Evolutionary conservation across 768 basidiomycete species (phyloP).

Genomic region (Naganishia onofrii): DNA sequence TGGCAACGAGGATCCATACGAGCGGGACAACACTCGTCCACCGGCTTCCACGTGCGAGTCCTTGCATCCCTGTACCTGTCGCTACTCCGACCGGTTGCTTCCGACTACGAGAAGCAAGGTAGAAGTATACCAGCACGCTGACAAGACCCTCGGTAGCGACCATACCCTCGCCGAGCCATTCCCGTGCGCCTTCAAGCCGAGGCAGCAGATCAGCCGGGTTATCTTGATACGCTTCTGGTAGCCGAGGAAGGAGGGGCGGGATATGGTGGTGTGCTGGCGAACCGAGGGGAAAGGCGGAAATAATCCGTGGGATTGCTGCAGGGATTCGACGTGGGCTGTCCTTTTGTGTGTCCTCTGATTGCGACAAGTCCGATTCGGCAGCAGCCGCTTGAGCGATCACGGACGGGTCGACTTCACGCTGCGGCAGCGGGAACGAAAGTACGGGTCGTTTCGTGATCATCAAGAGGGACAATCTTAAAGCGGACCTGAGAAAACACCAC

Average conservation of each 20-base stretch:
- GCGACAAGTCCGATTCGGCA: background rate
- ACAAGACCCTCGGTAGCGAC: conserved; percentile 34
- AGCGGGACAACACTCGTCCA: conserved; percentile 53
- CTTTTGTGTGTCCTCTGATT: background rate
- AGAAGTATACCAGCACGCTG: conserved; percentile 29
- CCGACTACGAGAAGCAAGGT: background rate
- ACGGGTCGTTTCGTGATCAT: conserved; percentile 64
- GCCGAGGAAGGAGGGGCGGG: conserved; percentile 36
- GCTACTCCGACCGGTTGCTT: background rate
- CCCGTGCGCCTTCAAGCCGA: conserved; percentile 26
- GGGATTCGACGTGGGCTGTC: background rate
- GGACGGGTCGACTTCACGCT: conserved; percentile 80
- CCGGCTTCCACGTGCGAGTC: conserved; percentile 47
- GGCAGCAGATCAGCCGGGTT: conserved; percentile 41
- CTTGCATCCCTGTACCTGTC: background rate
- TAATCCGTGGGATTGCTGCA: conserved; percentile 50
- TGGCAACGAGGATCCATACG: conserved; percentile 19
- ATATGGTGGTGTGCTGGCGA: conserved; percentile 61
- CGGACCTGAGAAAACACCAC: background rate
- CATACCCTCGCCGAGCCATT: conserved; percentile 39
- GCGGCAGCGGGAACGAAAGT: conserved; percentile 73
- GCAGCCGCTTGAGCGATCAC: conserved; percentile 55
- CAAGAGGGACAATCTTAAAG: conserved; percentile 10
- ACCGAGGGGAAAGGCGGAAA: conserved; percentile 52
- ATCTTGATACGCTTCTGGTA: conserved; percentile 33